phyloP scores from a whole-genome alignment of 306 rosid genomes.

The Vachellia collinsii region DNA sequence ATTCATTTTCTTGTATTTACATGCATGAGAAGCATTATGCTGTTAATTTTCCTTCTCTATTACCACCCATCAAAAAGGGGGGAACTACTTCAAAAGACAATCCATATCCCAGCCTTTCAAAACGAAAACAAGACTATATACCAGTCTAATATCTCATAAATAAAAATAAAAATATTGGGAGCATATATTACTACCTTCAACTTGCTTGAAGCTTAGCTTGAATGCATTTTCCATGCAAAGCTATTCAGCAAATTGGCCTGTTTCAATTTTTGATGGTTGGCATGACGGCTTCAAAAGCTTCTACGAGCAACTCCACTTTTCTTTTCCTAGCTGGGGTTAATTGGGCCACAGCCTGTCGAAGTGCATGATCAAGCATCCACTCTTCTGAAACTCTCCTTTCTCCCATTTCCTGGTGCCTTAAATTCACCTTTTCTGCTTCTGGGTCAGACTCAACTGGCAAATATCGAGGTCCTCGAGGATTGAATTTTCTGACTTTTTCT shows the following conservation, averaged over 20 bases:
- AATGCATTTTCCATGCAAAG: constrained; percentile 36
- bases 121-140: not conserved
- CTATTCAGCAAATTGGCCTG: constrained; percentile 21
- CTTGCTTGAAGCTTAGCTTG: constrained; percentile 21
- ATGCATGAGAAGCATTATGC: constrained; percentile 4
- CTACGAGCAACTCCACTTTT: constrained; percentile 84
- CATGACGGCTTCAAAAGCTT: constrained; percentile 88
- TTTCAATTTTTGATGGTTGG: constrained; percentile 60
- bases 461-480: constrained; percentile 60
- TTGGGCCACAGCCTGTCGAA: constrained; percentile 76
- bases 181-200: constrained; percentile 42
- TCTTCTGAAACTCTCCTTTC: constrained; percentile 83
- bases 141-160: not conserved
- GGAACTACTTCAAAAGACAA: not conserved
- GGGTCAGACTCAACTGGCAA: constrained; percentile 56
- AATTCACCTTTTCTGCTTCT: constrained; percentile 64
- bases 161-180: not conserved
- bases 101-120: not conserved
- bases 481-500: constrained; percentile 69
- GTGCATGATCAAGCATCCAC: constrained; percentile 97
- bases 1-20: constrained; percentile 21
- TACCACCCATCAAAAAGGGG: not conserved
- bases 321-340: constrained; percentile 85
- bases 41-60: not conserved
- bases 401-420: constrained; percentile 69